phyloP scores from a whole-genome alignment of 805 yeast species.

The Candida ortonii region DNA sequence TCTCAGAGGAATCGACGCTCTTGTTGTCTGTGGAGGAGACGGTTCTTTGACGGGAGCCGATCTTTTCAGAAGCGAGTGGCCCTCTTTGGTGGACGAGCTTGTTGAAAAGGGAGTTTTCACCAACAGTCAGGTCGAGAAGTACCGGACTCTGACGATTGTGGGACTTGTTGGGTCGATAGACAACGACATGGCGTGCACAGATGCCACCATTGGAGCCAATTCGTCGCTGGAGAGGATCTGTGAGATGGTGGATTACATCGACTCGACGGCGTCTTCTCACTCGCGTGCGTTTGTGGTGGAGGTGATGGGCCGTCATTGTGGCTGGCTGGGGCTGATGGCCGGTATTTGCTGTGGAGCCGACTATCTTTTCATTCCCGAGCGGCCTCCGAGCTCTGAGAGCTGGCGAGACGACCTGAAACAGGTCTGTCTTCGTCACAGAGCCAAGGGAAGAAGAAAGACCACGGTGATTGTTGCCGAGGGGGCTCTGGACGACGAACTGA shows the following conservation, averaged over 20 bases:
- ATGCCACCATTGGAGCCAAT: constrained; percentile 94
- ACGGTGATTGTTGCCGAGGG: constrained; percentile 98
- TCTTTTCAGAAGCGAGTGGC: constrained; percentile 92
- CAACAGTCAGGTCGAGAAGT: constrained; percentile 53
- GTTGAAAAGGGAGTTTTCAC: constrained; percentile 54
- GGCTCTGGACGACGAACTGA: constrained; percentile 78
- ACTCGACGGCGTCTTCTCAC: constrained; percentile 96
- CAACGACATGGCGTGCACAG: constrained; percentile 97
- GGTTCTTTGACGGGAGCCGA: constrained; percentile 99
- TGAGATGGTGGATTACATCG: constrained; percentile 92
- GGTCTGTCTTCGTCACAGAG: constrained; percentile 75
- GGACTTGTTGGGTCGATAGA: constrained; percentile 97
- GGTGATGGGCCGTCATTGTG: constrained; percentile 99
- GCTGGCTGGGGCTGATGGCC: constrained; percentile 97
- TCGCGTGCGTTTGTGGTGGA: constrained; percentile 97
- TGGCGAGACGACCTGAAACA: constrained; percentile 83
- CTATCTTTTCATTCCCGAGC: constrained; percentile 90
- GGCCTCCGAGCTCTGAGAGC: constrained; percentile 68
- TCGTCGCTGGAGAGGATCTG: constrained; percentile 91
- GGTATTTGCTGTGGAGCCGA: constrained; percentile 97
- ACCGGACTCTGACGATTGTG: constrained; percentile 76
- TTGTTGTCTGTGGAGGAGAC: constrained; percentile 97
- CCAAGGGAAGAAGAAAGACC: constrained; percentile 87
- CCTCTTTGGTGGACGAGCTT: constrained; percentile 75
- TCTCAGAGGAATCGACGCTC: constrained; percentile 85